phyloP scores from a whole-genome alignment of 768 basidiomycete genomes.

The Austroboletus festivus region DNA sequence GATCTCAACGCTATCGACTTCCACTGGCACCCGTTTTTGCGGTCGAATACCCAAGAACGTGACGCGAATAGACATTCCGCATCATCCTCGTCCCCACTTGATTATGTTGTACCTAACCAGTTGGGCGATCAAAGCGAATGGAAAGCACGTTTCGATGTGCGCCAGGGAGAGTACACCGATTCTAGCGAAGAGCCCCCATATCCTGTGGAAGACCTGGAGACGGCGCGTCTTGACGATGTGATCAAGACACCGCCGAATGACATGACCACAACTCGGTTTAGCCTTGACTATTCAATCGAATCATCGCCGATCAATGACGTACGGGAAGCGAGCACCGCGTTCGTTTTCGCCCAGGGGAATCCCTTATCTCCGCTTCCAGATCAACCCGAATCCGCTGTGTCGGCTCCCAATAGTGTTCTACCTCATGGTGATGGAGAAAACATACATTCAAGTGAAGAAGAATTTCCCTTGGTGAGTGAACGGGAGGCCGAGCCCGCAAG shows the following conservation, averaged over 20 bases:
- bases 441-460: conserved; percentile 5
- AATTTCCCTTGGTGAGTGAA: conserved; percentile 17
- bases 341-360: conserved; percentile 23
- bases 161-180: conserved; percentile 5
- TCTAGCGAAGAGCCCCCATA: conserved; percentile 12
- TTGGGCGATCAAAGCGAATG: conserved; percentile 18
- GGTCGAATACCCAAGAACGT: conserved; percentile 17
- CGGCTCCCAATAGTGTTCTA: conserved; percentile 2
- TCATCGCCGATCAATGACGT: conserved; percentile 14
- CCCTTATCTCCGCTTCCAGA: conserved; percentile 31
- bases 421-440: conserved; percentile 20
- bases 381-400: conserved; percentile 2
- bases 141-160: conserved; percentile 10
- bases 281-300: background rate
- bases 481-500: background rate
- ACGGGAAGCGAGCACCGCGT: conserved; percentile 5
- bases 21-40: conserved; percentile 52
- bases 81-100: conserved; percentile 1
- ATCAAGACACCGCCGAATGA: conserved; percentile 9
- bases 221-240: conserved; percentile 5
- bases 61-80: background rate
- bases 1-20: conserved; percentile 48
- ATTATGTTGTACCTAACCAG: conserved; percentile 4
- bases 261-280: background rate
- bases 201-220: conserved; percentile 6